Base-by-base conservation (phyloP, 179 eudicot genomes). In the Drosera spatulata region DNA sequence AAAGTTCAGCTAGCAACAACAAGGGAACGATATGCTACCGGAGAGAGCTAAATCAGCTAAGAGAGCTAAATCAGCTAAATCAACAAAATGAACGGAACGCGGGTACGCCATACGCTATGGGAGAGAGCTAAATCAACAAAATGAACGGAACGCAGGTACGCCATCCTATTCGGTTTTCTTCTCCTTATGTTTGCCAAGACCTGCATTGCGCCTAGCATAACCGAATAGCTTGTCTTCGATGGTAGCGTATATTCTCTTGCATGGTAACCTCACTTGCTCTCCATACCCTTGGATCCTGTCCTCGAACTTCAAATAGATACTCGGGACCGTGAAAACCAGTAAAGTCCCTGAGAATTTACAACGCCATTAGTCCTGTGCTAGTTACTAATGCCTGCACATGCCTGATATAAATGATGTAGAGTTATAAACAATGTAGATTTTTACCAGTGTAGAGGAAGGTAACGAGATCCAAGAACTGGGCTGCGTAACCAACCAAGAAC, bases 251-350 rank as follows among this genome's bases (percentile, higher is more conserved):
- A 65, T 37, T 49, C 67, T 73, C 15, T 47, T 50, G 7, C 65
- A 52, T 15, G 67, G 73, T 46, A 49, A 51, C 70, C 48, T 79
- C 55, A 66, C 2, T 52, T 62, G 50, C 57, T 63, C 71, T 12
- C 75, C 71, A 41, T 14, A 62, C 15, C 59, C 77, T 39, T 55
- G 66, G 7, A 81, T 64, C 70, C 61, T 71, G 12, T 73, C 50
- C 55, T 77, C 79, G 11, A 74, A 63, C 66, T 75, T 79, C 52
- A 43, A 50, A 39, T 77, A 69, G 1, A 79, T 55, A 6, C 53
- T 69, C 1, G 82, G 90, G 37, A 73, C 49, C 4, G 70, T 76
- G 84, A 76, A 58, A 0, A 68, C 75, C 56, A 60, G 55, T 48
- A 76, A 48, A 10, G 68, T 56, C 37, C 80, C 85, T 80, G 67